These are phyloP conservation scores for Botrytis porri DNA, from an alignment of 2,329 filamentous ascomycete genomes.

Conservation along the genomic window DNA sequence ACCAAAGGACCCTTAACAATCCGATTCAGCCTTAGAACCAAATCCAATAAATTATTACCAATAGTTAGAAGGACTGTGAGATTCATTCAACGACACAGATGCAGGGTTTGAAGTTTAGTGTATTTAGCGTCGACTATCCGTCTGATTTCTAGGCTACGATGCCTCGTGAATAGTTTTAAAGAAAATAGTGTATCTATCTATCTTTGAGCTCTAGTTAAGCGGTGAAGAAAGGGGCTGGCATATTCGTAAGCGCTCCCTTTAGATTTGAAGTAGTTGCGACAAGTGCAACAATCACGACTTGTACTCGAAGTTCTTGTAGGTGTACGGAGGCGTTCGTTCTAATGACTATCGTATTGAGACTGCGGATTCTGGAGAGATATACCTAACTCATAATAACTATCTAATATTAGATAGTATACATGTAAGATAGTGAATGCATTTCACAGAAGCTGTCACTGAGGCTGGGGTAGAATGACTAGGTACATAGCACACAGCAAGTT, in stretches of 20 bases:
- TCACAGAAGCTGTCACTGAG: background rate
- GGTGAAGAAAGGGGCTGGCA: background rate
- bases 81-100: background rate
- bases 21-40: background rate
- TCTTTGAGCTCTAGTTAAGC: background rate
- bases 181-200: background rate
- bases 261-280: background rate
- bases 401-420: background rate
- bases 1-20: background rate
- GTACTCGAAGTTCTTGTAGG: background rate
- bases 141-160: background rate
- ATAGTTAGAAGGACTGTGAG: background rate
- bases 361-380: background rate
- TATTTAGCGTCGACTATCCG: background rate
- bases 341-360: background rate
- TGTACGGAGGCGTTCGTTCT: background rate
- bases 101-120: background rate
- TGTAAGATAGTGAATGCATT: background rate
- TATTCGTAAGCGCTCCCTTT: background rate
- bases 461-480: background rate
- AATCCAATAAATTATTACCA: background rate
- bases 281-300: background rate
- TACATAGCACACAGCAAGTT: background rate
- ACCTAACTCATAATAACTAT: background rate
- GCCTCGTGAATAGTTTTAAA: too few relatives aligned